Conservation (phyloP, 257 asterid species). For the Ophiorrhiza pumila region DNA sequence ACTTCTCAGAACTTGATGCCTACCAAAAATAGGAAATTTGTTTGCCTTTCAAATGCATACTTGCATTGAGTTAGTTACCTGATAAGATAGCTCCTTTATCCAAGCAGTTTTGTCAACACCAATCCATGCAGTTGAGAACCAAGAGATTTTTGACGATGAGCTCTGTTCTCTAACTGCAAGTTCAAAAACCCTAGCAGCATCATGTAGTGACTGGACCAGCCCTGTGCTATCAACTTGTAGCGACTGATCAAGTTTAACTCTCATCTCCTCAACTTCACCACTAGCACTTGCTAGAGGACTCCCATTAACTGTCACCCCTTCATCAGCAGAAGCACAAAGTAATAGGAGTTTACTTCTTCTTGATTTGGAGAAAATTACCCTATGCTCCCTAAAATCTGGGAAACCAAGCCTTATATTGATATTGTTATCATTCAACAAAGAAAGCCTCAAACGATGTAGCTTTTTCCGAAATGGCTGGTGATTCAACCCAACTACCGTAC, state of each 20-base stretch:
- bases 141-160: slow-evolving; percentile 56
- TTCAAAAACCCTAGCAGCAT: slow-evolving; percentile 94
- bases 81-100: slow-evolving; percentile 85
- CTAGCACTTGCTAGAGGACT: slow-evolving; percentile 49
- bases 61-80: slow-evolving; percentile 42
- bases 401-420: slow-evolving; percentile 32
- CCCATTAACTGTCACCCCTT: slow-evolving; percentile 78
- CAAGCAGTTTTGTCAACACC: slow-evolving; percentile 84
- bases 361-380: slow-evolving; percentile 34
- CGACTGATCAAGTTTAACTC: slow-evolving; percentile 63
- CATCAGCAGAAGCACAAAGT: slow-evolving; percentile 83
- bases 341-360: slow-evolving; percentile 42
- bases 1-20: not conserved
- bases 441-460: slow-evolving; percentile 45
- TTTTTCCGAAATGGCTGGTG: slow-evolving; percentile 42
- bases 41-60: not conserved
- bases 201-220: slow-evolving; percentile 84
- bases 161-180: slow-evolving; percentile 67
- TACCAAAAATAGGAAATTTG: not conserved
- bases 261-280: slow-evolving; percentile 58
- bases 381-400: slow-evolving; percentile 34
- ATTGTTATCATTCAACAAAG: slow-evolving; percentile 33
- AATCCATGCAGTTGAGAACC: slow-evolving; percentile 94
- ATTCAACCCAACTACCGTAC: slow-evolving; percentile 39
- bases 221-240: slow-evolving; percentile 69